These are phyloP conservation scores for Geranomyces variabilis DNA, from an alignment of 192 early-diverging fungal species.

Conservation along the genomic window DNA sequence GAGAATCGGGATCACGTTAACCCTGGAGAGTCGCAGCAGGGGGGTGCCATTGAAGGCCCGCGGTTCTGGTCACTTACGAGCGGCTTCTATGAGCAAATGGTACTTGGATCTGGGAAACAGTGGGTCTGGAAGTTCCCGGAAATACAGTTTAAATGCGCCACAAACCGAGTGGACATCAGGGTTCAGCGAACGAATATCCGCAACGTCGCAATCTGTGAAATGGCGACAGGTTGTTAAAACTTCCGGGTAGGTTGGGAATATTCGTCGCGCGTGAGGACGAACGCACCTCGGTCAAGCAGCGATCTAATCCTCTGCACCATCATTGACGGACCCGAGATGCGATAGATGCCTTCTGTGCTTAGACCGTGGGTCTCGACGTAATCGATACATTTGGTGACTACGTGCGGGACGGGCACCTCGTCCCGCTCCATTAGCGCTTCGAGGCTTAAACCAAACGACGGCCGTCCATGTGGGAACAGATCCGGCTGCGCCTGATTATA, in stretches of 20 bases:
- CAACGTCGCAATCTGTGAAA: conserved; percentile 1
- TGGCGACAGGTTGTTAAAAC: no score
- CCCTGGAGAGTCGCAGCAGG: neutral
- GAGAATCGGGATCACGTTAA: neutral
- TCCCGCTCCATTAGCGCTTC: conserved; percentile 72
- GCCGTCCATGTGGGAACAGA: conserved; percentile 27
- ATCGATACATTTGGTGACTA: conserved; percentile 79
- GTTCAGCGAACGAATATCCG: neutral
- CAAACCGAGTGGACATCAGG: conserved; percentile 84
- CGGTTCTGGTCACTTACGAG: conserved; percentile 52
- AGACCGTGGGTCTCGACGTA: conserved; percentile 75
- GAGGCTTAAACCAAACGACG: conserved; percentile 83
- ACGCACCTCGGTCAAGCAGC: conserved; percentile 78
- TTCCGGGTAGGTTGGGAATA: no score
- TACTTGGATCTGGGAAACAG: conserved; percentile 74
- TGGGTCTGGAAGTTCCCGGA: conserved; percentile 92
- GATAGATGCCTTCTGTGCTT: conserved; percentile 80
- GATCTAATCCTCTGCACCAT: conserved; percentile 73
- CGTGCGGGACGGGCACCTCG: conserved; percentile 68
- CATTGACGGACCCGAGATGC: conserved; percentile 79
- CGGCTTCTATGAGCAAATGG: conserved; percentile 69
- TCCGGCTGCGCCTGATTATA: no score
- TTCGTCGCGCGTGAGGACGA: neutral
- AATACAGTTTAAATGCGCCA: conserved; percentile 89
- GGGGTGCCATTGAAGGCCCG: neutral